Conservation (phyloP, 257 asterid species). For the Lavandula angustifolia region DNA sequence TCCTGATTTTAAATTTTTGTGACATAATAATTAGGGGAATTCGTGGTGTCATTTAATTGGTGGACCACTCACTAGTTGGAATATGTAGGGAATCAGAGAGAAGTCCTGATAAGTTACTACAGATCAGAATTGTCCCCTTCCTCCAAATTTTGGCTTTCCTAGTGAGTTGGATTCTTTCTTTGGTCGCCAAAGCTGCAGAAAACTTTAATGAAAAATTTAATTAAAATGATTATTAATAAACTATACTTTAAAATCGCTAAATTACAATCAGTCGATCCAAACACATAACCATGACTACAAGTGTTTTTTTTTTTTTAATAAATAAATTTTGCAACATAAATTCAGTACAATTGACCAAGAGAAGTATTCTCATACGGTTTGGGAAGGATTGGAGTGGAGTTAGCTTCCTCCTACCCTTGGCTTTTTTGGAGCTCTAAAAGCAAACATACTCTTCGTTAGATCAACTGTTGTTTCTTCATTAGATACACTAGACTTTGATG, state of each 20-base stretch:
- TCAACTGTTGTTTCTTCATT: conserved; percentile 45
- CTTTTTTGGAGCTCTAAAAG: conserved; percentile 62
- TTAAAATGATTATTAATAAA: too few species aligned
- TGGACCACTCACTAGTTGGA: conserved; percentile 13
- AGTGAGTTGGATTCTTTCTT: too few species aligned
- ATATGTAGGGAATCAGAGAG: conserved; percentile 1
- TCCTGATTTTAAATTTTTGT: conserved; percentile 21
- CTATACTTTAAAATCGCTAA: too few species aligned
- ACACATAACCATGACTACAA: too few species aligned
- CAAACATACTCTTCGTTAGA: conserved; percentile 53
- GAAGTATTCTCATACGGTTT: neutral
- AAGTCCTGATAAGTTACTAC: neutral
- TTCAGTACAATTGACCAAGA: too few species aligned
- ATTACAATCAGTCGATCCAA: too few species aligned
- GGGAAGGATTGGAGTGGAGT: neutral
- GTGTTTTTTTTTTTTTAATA: too few species aligned
- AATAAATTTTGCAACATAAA: too few species aligned
- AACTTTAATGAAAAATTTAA: too few species aligned
- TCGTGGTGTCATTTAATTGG: neutral
- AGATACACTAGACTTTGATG: conserved; percentile 37
- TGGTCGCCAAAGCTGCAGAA: too few species aligned
- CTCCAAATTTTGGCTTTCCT: neutral
- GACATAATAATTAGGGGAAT: conserved; percentile 10
- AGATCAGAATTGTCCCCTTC: conserved; percentile 21
- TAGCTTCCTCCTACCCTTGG: conserved; percentile 51